Conservation (phyloP, 2,329 filamentous ascomycete species). For the Furcasterigmium sp. region DNA sequence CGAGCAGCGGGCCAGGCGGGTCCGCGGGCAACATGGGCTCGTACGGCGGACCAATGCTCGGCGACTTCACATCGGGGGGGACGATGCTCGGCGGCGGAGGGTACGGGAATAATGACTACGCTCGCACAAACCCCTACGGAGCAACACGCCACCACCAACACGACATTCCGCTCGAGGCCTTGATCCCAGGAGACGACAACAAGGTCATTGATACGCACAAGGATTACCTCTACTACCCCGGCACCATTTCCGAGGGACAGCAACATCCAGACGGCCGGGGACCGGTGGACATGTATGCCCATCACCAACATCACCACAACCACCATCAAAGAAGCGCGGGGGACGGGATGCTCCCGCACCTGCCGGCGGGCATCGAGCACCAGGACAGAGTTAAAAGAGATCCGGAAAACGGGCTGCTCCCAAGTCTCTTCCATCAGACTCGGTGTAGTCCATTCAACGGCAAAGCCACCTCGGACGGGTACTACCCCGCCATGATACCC, state of each 20-base stretch:
- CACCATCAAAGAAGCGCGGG: slow-evolving; percentile 24
- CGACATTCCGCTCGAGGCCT: slow-evolving; percentile 35
- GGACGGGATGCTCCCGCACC: slow-evolving; percentile 26
- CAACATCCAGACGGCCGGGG: slow-evolving; percentile 31
- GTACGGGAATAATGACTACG: slow-evolving; percentile 20
- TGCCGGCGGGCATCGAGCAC: slow-evolving; percentile 19
- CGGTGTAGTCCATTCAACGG: slow-evolving; percentile 46
- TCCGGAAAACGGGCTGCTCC: slow-evolving; percentile 36
- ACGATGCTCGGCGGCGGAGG: slow-evolving; percentile 29
- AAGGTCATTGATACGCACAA: slow-evolving; percentile 44
- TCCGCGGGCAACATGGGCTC: slow-evolving; percentile 56
- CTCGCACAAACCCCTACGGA: slow-evolving; percentile 38
- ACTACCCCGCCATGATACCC: slow-evolving; percentile 45
- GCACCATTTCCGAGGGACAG: slow-evolving; percentile 41
- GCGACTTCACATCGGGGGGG: slow-evolving; percentile 29
- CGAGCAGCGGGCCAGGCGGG: slow-evolving; percentile 62
- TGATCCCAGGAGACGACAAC: slow-evolving; percentile 45
- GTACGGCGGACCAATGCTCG: slow-evolving; percentile 31
- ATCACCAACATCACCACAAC: slow-evolving; percentile 16
- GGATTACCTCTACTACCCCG: slow-evolving; percentile 51
- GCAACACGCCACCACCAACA: slow-evolving; percentile 40
- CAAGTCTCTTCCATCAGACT: slow-evolving; percentile 38
- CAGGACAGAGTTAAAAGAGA: slow-evolving; percentile 39
- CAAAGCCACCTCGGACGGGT: slow-evolving; percentile 45
- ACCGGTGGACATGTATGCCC: slow-evolving; percentile 44